phyloP scores from a whole-genome alignment of 495 filamentous ascomycete species.

The Penicillium roqueforti region DNA sequence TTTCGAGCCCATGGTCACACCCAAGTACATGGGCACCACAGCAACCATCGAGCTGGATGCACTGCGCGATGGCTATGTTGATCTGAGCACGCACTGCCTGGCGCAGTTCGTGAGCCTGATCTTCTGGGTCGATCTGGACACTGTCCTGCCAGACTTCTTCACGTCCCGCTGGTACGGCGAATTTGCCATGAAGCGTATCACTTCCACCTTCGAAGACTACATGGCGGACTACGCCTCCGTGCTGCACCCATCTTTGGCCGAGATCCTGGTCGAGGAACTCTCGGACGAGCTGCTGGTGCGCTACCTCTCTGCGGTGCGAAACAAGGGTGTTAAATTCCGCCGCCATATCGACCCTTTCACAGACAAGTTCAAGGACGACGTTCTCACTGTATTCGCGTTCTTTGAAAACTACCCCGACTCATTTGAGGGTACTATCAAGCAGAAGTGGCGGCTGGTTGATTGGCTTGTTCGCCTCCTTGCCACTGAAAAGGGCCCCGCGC shows the following conservation, averaged over 20 bases:
- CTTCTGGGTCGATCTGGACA: constrained; percentile 78
- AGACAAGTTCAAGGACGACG: constrained; percentile 86
- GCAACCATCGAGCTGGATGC: constrained; percentile 66
- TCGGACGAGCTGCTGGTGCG: constrained; percentile 80
- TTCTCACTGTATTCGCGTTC: constrained; percentile 75
- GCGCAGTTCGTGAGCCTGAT: constrained; percentile 77
- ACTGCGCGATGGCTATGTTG: constrained; percentile 86
- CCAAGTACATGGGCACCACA: constrained; percentile 68
- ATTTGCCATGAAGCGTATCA: constrained; percentile 81
- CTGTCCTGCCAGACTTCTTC: constrained; percentile 84
- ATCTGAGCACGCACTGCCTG: constrained; percentile 87
- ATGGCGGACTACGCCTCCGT: constrained; percentile 76
- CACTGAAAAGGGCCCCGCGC: constrained; percentile 61
- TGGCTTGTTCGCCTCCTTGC: constrained; percentile 71
- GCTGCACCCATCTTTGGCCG: constrained; percentile 77
- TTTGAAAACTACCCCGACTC: constrained; percentile 59
- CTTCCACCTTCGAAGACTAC: constrained; percentile 92
- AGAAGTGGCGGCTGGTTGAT: constrained; percentile 87
- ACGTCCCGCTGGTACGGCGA: constrained; percentile 81
- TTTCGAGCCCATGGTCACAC: constrained; percentile 71
- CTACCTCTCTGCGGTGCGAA: constrained; percentile 83
- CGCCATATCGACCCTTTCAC: constrained; percentile 70
- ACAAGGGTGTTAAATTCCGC: constrained; percentile 86
- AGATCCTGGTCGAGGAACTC: constrained; percentile 86
- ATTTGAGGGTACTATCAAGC: constrained; percentile 68